Percentiles rank a stretch among this genome's conserved stretches.
Evolutionary conservation across 306 rosid species (phyloP).

Genomic region (Trichosanthes cucumerina): DNA sequence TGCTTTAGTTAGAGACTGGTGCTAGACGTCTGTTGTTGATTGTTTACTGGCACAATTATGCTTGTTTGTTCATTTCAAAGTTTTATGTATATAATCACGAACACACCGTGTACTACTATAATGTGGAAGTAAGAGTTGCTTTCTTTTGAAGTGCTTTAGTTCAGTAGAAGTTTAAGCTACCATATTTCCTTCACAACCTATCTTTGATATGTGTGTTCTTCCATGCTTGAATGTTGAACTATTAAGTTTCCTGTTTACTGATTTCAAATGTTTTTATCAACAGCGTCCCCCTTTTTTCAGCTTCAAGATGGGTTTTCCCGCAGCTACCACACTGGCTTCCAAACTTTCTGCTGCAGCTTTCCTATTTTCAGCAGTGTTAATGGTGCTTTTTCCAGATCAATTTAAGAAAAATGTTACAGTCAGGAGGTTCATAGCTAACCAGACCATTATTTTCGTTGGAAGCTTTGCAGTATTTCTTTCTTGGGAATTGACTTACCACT

Average conservation of each 20-base stretch:
- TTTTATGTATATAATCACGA: not conserved
- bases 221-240: not conserved
- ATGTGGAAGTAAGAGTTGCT: not conserved
- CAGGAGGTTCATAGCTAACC: constrained; percentile 30
- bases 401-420: constrained; percentile 26
- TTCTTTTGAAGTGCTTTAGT: not conserved
- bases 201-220: not conserved
- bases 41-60: not conserved
- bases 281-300: constrained; percentile 93
- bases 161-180: not conserved
- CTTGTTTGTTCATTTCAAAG: not conserved
- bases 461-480: constrained; percentile 55
- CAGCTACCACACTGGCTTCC: constrained; percentile 45
- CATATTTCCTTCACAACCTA: not conserved
- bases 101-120: not conserved
- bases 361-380: constrained; percentile 35
- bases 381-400: constrained; percentile 39
- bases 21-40: not conserved
- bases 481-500: constrained; percentile 84
- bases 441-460: constrained; percentile 36
- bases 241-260: constrained; percentile 7
- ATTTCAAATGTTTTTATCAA: constrained; percentile 18
- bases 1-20: not conserved
- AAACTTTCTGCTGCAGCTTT: constrained; percentile 55
- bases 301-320: constrained; percentile 85